phyloP scores from a whole-genome alignment of 2,329 filamentous ascomycete species.

The Xenoacremonium recifei region DNA sequence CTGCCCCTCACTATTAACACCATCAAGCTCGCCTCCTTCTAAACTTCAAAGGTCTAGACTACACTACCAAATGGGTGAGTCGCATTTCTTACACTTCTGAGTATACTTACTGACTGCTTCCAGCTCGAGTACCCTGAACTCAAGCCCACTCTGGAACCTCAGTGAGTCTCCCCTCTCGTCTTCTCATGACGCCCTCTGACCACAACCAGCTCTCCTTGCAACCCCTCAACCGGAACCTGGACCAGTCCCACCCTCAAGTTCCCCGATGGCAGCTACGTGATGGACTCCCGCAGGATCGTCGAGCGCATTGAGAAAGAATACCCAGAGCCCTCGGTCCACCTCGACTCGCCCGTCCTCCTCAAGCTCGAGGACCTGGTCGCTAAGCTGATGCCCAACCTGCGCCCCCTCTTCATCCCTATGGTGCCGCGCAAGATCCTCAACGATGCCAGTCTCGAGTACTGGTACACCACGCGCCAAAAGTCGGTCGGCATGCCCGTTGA shows the following conservation, averaged over 20 bases:
- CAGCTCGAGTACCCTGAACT: conserved; percentile 66
- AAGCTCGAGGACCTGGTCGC: conserved; percentile 42
- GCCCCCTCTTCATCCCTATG: conserved; percentile 42
- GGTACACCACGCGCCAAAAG: conserved; percentile 49
- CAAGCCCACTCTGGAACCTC: conserved; percentile 50
- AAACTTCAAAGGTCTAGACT: conserved; percentile 67
- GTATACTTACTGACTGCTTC: fast-evolving
- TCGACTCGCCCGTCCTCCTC: conserved; percentile 51
- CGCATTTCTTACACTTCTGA: neutral
- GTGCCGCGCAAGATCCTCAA: conserved; percentile 53
- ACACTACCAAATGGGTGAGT: conserved; percentile 63
- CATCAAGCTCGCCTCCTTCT: conserved; percentile 58
- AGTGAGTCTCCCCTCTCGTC: conserved; percentile 38
- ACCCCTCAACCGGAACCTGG: conserved; percentile 20
- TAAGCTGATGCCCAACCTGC: conserved; percentile 31
- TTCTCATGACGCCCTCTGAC: neutral
- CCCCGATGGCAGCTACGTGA: conserved; percentile 56
- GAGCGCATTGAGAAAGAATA: conserved; percentile 55
- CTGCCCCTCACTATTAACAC: conserved; percentile 9
- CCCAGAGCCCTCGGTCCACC: conserved; percentile 55
- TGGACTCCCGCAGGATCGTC: conserved; percentile 64
- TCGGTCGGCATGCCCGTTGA: conserved; percentile 51
- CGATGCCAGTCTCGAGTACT: conserved; percentile 52
- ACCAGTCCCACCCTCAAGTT: conserved; percentile 52
- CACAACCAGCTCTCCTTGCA: conserved; percentile 14